A percentile compares a stretch with the other conserved stretches of the same genome.
phyloP scores from a whole-genome alignment of 179 eudicot species.

The Beta corolliflora region DNA sequence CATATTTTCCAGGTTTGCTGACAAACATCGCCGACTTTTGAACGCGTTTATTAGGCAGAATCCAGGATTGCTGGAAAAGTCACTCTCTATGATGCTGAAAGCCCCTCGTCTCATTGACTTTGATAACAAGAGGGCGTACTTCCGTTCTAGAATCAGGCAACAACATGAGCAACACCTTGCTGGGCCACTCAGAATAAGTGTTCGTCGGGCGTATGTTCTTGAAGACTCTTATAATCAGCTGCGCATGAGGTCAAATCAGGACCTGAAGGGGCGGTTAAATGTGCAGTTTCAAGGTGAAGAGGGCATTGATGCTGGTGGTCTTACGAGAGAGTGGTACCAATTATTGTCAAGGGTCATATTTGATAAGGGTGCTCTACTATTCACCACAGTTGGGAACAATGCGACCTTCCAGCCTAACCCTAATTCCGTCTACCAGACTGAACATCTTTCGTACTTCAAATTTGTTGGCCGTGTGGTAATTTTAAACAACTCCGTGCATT shows the following conservation, averaged over 20 bases:
- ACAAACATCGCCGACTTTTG: constrained; percentile 84
- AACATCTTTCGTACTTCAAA: constrained; percentile 98
- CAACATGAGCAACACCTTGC: constrained; percentile 97
- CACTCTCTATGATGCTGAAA: constrained; percentile 91
- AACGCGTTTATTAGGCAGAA: constrained; percentile 96
- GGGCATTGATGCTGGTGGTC: constrained; percentile 99
- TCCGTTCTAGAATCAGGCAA: constrained; percentile 90
- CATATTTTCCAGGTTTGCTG: constrained; percentile 80
- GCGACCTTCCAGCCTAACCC: constrained; percentile 99
- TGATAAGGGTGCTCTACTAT: constrained; percentile 93
- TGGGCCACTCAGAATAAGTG: constrained; percentile 83
- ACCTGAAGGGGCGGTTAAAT: constrained; percentile 88
- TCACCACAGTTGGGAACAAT: constrained; percentile 94
- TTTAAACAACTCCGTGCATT: background rate
- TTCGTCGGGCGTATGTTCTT: constrained; percentile 92
- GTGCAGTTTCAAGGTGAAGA: constrained; percentile 99
- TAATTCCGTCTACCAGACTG: constrained; percentile 97
- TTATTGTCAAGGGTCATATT: constrained; percentile 88
- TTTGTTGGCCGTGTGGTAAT: constrained; percentile 99
- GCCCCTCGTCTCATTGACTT: constrained; percentile 92
- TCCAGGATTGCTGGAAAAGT: constrained; percentile 88
- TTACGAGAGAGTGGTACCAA: constrained; percentile 99
- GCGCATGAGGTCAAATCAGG: constrained; percentile 90
- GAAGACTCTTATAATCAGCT: constrained; percentile 98
- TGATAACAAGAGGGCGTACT: constrained; percentile 92